Evolutionary conservation across 2,329 filamentous ascomycete genomes (phyloP).

Genomic region (Colletotrichum phormii): DNA sequence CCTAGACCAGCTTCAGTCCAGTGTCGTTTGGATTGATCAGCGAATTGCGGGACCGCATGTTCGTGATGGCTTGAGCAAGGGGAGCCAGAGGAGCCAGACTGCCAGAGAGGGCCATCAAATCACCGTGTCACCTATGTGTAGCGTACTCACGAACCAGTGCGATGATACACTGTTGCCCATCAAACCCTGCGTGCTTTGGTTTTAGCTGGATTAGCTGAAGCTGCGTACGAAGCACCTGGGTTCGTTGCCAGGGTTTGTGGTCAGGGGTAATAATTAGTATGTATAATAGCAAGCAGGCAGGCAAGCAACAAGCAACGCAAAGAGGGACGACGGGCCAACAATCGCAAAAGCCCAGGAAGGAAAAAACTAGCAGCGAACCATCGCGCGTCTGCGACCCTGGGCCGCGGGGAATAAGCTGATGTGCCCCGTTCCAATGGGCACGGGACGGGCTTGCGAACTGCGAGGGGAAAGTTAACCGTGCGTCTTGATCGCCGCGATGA

Average conservation of each 20-base stretch:
- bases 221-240: not conserved
- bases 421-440: constrained; percentile 22
- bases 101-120: not conserved
- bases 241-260: not conserved
- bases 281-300: not conserved
- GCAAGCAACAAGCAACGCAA: not conserved
- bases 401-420: constrained; percentile 14
- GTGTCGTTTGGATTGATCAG: not conserved
- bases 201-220: not conserved
- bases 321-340: not conserved
- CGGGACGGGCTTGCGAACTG: not conserved
- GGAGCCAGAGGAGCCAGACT: not conserved
- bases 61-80: not conserved
- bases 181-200: not conserved
- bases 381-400: constrained; percentile 13
- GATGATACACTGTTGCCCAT: not conserved
- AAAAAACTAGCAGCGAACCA: not conserved
- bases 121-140: not conserved
- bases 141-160: not conserved
- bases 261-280: not conserved
- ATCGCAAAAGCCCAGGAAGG: not conserved
- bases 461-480: constrained; percentile 22
- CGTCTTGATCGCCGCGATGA: constrained; percentile 24
- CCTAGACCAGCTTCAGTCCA: not conserved
- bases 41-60: constrained; percentile 16